Conservation (phyloP, 495 filamentous ascomycete species). For the Lasiosphaeriaceae sp. region DNA sequence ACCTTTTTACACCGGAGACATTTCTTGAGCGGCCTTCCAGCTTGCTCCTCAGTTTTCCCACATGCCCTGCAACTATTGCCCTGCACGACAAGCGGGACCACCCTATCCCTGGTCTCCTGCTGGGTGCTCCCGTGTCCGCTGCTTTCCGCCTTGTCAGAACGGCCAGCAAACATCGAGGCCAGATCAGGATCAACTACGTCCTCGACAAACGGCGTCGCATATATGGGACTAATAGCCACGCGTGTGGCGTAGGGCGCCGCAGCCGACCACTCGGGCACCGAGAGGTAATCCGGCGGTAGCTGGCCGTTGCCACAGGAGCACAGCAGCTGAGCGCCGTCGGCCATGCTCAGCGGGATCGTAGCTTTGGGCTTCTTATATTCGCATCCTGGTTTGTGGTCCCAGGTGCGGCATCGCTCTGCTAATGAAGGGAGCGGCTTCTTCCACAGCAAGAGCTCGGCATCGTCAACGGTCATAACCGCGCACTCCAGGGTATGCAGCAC, state of each 20-base stretch:
- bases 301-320: constrained; percentile 35
- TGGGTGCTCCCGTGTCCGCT: neutral
- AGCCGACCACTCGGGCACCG: constrained; percentile 30
- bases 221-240: constrained; percentile 34
- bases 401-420: constrained; percentile 53
- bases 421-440: constrained; percentile 44
- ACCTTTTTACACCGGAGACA: constrained; percentile 27
- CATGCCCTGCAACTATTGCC: constrained; percentile 22
- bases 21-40: constrained; percentile 20
- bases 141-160: neutral
- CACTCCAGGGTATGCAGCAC: constrained; percentile 21
- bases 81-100: neutral
- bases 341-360: constrained; percentile 24
- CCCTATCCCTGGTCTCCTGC: neutral
- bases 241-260: constrained; percentile 25
- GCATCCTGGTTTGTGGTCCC: constrained; percentile 44
- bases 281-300: constrained; percentile 26
- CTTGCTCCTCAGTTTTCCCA: constrained; percentile 18
- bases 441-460: constrained; percentile 48
- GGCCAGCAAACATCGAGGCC: constrained; percentile 1
- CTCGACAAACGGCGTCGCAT: constrained; percentile 29
- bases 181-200: constrained; percentile 17
- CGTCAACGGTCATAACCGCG: constrained; percentile 31
- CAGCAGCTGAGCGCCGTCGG: constrained; percentile 24
- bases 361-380: constrained; percentile 37